These are phyloP conservation scores for Trichosporon inkin DNA, from an alignment of 1,284 basidiomycete species.

Conservation along the genomic window DNA sequence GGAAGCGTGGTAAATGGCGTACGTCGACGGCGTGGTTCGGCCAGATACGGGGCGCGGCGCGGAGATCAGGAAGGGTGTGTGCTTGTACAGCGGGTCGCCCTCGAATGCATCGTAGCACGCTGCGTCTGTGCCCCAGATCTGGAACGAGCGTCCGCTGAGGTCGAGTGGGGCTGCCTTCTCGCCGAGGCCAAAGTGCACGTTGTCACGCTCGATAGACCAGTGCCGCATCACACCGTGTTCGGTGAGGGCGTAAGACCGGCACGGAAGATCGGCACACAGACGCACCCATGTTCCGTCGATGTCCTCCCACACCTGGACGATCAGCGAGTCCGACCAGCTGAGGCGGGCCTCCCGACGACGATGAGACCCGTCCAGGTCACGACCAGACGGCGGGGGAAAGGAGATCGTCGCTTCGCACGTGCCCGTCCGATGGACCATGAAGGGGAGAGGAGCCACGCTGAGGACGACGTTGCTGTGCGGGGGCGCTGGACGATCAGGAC, in stretches of 20 bases:
- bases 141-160: slow-evolving; percentile 43
- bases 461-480: slow-evolving; percentile 49
- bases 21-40: slow-evolving; percentile 34
- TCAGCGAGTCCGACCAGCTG: slow-evolving; percentile 36
- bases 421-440: slow-evolving; percentile 31
- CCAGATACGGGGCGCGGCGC: slow-evolving; percentile 29
- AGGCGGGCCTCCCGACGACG: slow-evolving; percentile 31
- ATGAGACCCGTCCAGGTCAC: slow-evolving; percentile 23
- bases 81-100: slow-evolving; percentile 53
- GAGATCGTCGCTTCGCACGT: slow-evolving; percentile 28
- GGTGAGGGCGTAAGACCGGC: slow-evolving; percentile 48
- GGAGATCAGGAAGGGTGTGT: slow-evolving; percentile 51
- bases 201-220: slow-evolving; percentile 35
- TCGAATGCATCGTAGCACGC: slow-evolving; percentile 50
- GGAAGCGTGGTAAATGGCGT: slow-evolving; percentile 49
- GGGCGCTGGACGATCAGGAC: slow-evolving; percentile 45
- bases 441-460: slow-evolving; percentile 24
- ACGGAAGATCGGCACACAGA: slow-evolving; percentile 44
- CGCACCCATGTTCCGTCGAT: slow-evolving; percentile 26
- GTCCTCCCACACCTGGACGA: slow-evolving; percentile 39
- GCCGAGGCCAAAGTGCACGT: slow-evolving; percentile 50
- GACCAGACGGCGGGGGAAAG: slow-evolving; percentile 29
- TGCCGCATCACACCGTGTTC: slow-evolving; percentile 46
- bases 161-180: slow-evolving; percentile 52
- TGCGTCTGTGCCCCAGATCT: slow-evolving; percentile 46